Conservation (phyloP, 176 grass and related monocot genomes). For the Secale cereale region DNA sequence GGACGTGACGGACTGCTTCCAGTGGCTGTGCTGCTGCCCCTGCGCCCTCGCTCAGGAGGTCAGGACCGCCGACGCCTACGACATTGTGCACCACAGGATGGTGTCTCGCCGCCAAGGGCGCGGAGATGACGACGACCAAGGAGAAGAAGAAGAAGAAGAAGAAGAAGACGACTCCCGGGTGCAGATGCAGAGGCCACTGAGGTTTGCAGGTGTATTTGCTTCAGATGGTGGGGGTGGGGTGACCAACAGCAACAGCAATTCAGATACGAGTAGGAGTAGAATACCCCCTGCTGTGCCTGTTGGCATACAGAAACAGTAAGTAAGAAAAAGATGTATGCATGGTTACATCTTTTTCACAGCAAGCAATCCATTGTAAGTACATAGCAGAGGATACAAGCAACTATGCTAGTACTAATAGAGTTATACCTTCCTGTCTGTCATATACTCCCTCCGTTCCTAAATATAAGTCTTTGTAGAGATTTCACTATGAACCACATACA, state of each 20-base stretch:
- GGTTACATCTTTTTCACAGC: neutral
- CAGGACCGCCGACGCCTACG: constrained; percentile 62
- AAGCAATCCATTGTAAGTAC: neutral
- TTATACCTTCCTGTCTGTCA: neutral
- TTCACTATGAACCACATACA: too few species aligned
- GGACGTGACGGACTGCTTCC: constrained; percentile 45
- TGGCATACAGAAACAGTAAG: constrained; percentile 7
- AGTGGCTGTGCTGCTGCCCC: constrained; percentile 66
- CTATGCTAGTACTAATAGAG: neutral
- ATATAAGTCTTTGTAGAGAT: too few species aligned
- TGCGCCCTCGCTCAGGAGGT: constrained; percentile 76
- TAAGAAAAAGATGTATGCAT: neutral
- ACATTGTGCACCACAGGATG: constrained; percentile 45
- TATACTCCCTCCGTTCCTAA: too few species aligned
- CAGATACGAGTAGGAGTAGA: neutral
- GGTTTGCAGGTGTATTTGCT: constrained; percentile 29
- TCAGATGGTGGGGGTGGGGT: too few species aligned
- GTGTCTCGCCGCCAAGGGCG: neutral
- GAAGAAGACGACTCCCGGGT: too few species aligned
- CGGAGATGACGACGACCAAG: neutral
- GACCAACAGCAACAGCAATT: neutral
- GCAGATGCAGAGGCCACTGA: neutral
- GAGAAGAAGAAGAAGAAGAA: too few species aligned
- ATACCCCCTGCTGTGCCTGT: constrained; percentile 23
- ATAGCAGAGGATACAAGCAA: neutral